Conservation (phyloP, 345 rosid species). For the Corchorus capsularis region DNA sequence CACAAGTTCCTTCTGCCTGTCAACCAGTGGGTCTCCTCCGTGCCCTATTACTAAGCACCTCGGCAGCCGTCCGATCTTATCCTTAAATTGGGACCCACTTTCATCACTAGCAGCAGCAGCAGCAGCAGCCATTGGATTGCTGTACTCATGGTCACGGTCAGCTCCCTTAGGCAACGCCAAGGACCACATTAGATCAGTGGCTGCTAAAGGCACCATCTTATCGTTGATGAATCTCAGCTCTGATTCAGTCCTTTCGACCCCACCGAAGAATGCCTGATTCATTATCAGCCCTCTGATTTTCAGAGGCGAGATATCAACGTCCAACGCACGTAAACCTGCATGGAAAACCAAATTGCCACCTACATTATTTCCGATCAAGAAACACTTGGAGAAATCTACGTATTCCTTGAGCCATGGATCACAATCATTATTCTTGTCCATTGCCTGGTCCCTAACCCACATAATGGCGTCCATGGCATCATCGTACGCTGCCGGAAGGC, state of each 20-base stretch:
- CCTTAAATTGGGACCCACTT: too few relatives aligned
- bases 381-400: conserved; percentile 60
- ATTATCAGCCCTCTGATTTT: conserved; percentile 71
- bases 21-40: conserved; percentile 73
- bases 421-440: conserved; percentile 30
- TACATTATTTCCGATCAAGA: conserved; percentile 69
- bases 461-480: conserved; percentile 66
- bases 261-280: conserved; percentile 67
- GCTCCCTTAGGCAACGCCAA: conserved; percentile 68
- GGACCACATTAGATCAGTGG: conserved; percentile 62
- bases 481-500: conserved; percentile 90
- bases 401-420: conserved; percentile 68
- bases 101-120: too few relatives aligned
- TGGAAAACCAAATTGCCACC: conserved; percentile 78
- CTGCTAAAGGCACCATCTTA: conserved; percentile 52
- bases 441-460: conserved; percentile 75
- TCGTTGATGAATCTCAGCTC: conserved; percentile 55
- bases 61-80: conserved; percentile 55
- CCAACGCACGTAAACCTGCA: conserved; percentile 50
- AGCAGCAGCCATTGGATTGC: conserved; percentile 48
- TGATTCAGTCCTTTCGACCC: conserved; percentile 57
- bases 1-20: conserved; percentile 64
- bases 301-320: conserved; percentile 47
- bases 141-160: conserved; percentile 73
- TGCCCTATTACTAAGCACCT: conserved; percentile 49